Evolutionary conservation across 306 rosid genomes (phyloP), one percentile per base, ranked within the genome.

Genomic region (Medicago lupulina): DNA sequence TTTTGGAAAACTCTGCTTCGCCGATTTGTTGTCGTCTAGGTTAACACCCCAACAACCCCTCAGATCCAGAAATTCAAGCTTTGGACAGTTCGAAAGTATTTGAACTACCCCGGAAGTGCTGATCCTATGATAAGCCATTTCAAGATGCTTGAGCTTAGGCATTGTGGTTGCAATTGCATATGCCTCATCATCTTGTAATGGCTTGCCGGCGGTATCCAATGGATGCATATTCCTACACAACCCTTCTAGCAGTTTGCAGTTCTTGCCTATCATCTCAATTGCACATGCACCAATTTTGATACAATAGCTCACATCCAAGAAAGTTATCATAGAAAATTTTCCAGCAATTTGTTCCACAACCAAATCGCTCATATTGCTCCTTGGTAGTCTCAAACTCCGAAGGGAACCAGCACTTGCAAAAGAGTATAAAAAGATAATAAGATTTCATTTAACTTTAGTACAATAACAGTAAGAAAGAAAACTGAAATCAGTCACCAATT

Each of bases 231-330:
- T 96, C 73, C 99, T 84, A 57, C 97, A 92, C 59, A 96, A 75
- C 46, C 92, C 89, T 55, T 82, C 87, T 1, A 96, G 88, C 51
- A 82, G 40, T 78, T 89, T 96, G 84, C 99, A 92, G 79, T 90
- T 96, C 89, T 88, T 89, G 73, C 99, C 99, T 11, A 96, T 87
- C 38, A 80, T 80, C 87, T 96, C 97, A 5, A 96, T 76, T 5
- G 88, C 92, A 38, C 43, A 60, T 17, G 90, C 86, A 34, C 93
- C 54, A 0, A 92, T 91, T 81, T 87, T 90, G 14, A 86, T 68
- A 70, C 99, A 96, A 86, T 91, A 96, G 88, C 99, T 96, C 87
- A 96, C 77, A 88, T 96, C 99, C 86, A 96, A 86, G 90, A 92
- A 92, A 36, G 92, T 85, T 68, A 96, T 68, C 79, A 78, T 79